Conservation (phyloP, 352 stramenopile genomes). For the Globisporangium nunn region DNA sequence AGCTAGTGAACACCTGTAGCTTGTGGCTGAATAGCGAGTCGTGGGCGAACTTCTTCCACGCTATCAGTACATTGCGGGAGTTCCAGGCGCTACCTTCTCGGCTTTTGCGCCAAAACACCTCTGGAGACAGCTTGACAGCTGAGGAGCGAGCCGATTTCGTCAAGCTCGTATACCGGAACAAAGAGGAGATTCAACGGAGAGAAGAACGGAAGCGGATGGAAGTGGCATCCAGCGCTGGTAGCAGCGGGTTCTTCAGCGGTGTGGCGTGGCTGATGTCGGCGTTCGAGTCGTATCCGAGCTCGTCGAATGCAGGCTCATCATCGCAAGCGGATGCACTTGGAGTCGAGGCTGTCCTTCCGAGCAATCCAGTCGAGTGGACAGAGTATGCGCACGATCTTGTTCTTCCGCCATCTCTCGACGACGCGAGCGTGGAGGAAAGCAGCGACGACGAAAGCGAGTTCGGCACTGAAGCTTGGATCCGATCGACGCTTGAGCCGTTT, state of each 20-base stretch:
- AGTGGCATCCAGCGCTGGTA: constrained; percentile 11
- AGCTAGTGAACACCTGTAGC: constrained; percentile 56
- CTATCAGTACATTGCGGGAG: constrained; percentile 48
- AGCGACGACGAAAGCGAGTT: constrained; percentile 22
- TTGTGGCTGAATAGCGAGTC: constrained; percentile 36
- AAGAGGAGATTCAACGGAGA: constrained; percentile 40
- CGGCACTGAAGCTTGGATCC: constrained; percentile 55
- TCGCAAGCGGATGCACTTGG: neutral
- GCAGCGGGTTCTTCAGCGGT: constrained; percentile 56
- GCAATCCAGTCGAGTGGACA: constrained; percentile 33
- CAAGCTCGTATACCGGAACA: constrained; percentile 47
- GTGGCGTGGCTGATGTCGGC: constrained; percentile 67
- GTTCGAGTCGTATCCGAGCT: constrained; percentile 40
- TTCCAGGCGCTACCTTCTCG: constrained; percentile 49
- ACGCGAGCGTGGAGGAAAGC: constrained; percentile 1
- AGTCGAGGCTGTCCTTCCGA: constrained; percentile 16
- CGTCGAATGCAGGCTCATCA: constrained; percentile 10
- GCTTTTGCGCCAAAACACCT: constrained; percentile 20
- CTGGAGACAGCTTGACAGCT: constrained; percentile 19
- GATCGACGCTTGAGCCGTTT: constrained; percentile 53
- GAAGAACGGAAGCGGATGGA: constrained; percentile 35
- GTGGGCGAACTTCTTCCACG: constrained; percentile 64
- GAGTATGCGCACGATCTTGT: constrained; percentile 46
- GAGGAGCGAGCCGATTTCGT: constrained; percentile 53
- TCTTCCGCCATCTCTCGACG: constrained; percentile 13